phyloP scores from a whole-genome alignment of 1,139 yeast genomes.

The Diutina ranongensis region DNA sequence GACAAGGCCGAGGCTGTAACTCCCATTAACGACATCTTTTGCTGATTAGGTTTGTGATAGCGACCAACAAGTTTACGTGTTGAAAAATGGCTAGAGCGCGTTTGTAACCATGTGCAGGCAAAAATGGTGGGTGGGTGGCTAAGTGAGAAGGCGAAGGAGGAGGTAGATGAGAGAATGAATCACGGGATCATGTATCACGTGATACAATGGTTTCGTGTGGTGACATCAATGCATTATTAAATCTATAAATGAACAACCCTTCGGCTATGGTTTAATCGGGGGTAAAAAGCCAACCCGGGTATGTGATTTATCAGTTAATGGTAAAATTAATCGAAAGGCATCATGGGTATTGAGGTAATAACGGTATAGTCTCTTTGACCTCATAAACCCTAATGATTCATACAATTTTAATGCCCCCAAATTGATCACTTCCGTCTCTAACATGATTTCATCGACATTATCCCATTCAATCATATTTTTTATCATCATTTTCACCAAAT shows the following conservation, averaged over 20 bases:
- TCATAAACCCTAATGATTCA: slow-evolving; percentile 77
- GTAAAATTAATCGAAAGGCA: slow-evolving; percentile 63
- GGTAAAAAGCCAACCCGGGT: slow-evolving; percentile 10
- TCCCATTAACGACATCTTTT: slow-evolving; percentile 1
- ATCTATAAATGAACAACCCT: neutral
- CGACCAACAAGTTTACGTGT: neutral
- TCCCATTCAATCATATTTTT: slow-evolving; percentile 48
- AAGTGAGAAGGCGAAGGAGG: no score
- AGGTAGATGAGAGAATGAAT: no score
- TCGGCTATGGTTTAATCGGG: neutral
- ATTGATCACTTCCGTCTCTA: slow-evolving; percentile 87
- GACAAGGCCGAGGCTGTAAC: slow-evolving; percentile 15
- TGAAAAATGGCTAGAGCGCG: neutral
- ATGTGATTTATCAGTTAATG: slow-evolving; percentile 11
- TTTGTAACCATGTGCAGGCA: no score
- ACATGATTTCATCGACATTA: slow-evolving; percentile 74
- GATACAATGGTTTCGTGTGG: no score
- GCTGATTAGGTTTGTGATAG: neutral
- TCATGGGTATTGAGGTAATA: slow-evolving; percentile 89
- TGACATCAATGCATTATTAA: neutral
- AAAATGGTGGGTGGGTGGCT: no score
- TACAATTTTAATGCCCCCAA: slow-evolving; percentile 65
- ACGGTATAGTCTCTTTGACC: slow-evolving; percentile 70
- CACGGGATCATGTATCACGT: no score
- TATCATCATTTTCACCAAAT: slow-evolving; percentile 51